Evolutionary conservation across 345 rosid genomes (phyloP).

Genomic region (Firmiana major): DNA sequence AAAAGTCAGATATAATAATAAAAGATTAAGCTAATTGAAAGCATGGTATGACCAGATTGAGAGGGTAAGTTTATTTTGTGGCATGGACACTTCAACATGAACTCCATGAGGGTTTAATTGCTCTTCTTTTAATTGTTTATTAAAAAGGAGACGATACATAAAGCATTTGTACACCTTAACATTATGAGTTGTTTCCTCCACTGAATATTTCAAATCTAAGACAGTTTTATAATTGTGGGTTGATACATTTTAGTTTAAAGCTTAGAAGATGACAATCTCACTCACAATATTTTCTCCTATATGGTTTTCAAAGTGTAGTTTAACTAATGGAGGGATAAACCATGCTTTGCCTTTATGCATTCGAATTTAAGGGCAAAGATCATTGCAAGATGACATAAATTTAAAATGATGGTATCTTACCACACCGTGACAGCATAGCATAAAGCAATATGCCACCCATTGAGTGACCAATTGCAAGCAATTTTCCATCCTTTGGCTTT

Average conservation of each 20-base stretch:
- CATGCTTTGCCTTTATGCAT: background rate
- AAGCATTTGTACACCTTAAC: background rate
- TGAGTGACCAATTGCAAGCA: constrained; percentile 76
- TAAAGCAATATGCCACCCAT: constrained; percentile 84
- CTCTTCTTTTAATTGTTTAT: background rate
- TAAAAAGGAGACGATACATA: background rate
- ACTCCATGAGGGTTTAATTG: background rate
- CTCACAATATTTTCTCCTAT: background rate
- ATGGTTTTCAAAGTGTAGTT: background rate
- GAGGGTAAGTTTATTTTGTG: background rate
- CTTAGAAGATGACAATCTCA: background rate
- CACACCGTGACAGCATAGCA: constrained; percentile 52
- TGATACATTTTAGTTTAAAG: background rate
- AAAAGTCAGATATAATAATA: background rate
- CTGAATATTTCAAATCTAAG: background rate
- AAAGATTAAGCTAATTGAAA: constrained; percentile 2
- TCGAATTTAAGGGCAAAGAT: background rate
- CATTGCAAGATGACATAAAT: background rate
- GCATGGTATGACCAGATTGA: background rate
- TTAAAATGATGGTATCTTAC: constrained; percentile 34
- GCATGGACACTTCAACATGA: background rate
- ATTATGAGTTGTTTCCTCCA: background rate
- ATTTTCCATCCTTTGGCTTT: constrained; percentile 60
- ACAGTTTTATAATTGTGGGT: background rate
- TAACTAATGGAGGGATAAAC: background rate